Conservation (phyloP, 495 filamentous ascomycete genomes). For the Clohesyomyces aquaticus region DNA sequence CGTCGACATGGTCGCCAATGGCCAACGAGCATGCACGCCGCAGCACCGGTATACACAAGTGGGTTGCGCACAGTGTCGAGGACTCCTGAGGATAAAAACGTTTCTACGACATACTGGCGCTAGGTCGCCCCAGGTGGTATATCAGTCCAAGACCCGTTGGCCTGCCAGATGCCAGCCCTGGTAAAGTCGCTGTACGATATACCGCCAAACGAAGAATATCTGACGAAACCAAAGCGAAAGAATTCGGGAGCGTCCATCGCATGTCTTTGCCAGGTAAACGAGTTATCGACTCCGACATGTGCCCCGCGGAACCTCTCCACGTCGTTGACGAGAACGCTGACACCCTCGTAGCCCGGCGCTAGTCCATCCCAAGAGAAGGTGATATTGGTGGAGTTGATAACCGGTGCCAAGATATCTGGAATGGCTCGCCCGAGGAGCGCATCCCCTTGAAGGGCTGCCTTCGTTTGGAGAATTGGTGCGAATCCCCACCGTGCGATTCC, state of each 20-base stretch:
- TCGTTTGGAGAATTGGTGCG: slow-evolving; percentile 84
- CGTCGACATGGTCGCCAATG: too few species aligned
- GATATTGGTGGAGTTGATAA: slow-evolving; percentile 50
- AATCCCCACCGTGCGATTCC: slow-evolving; percentile 93
- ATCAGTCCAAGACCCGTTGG: slow-evolving; percentile 67
- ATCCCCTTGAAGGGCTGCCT: slow-evolving; percentile 68
- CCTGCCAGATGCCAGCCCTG: slow-evolving; percentile 75
- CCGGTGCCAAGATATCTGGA: slow-evolving; percentile 59
- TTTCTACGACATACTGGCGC: too few species aligned
- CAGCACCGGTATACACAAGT: too few species aligned
- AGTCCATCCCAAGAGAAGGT: slow-evolving; percentile 59
- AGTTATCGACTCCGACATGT: too few species aligned
- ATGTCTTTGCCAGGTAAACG: slow-evolving; percentile 36
- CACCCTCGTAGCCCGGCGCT: slow-evolving; percentile 63
- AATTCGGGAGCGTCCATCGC: slow-evolving; percentile 59
- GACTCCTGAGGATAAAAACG: too few species aligned
- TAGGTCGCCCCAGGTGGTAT: slow-evolving; percentile 54
- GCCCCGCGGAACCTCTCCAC: too few species aligned
- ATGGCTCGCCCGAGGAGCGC: slow-evolving; percentile 67
- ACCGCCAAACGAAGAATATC: slow-evolving; percentile 59
- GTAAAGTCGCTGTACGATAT: slow-evolving; percentile 65
- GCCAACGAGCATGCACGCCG: too few species aligned
- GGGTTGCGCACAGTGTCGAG: too few species aligned
- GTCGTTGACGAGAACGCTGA: slow-evolving; percentile 91
- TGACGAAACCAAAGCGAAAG: slow-evolving; percentile 82